Conservation (phyloP, 768 basidiomycete species). For the Lactarius evosmus region DNA sequence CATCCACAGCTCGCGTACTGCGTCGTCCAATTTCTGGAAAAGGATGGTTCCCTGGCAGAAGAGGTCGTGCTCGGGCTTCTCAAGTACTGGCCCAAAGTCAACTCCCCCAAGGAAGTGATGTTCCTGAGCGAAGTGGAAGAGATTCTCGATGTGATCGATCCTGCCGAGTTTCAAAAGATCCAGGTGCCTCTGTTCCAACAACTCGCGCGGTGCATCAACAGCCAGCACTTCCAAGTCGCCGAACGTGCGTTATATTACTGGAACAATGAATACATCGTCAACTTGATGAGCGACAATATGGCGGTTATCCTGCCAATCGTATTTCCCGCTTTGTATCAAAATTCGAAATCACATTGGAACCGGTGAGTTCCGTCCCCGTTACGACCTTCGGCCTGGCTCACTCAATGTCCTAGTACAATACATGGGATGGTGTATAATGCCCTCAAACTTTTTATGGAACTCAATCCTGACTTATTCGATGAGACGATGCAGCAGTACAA, state of each 20-base stretch:
- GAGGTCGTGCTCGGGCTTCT: conserved; percentile 96
- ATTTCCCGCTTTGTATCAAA: conserved; percentile 92
- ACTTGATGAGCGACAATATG: conserved; percentile 97
- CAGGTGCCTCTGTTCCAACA: conserved; percentile 91
- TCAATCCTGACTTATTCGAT: conserved; percentile 95
- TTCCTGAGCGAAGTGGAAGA: conserved; percentile 99
- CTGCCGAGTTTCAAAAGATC: conserved; percentile 93
- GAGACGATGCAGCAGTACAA: conserved; percentile 92
- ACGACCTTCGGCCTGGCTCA: conserved; percentile 7
- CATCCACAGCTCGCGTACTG: conserved; percentile 99
- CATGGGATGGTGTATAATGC: conserved; percentile 99
- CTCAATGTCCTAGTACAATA: conserved; percentile 67
- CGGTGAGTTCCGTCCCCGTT: conserved; percentile 52
- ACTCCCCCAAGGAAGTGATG: conserved; percentile 99
- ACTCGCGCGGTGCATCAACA: conserved; percentile 94
- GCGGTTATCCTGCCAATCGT: conserved; percentile 87
- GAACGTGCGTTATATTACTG: conserved; percentile 96
- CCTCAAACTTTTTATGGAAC: conserved; percentile 97
- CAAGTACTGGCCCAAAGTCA: conserved; percentile 98
- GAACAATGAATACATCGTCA: conserved; percentile 99
- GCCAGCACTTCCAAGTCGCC: conserved; percentile 99
- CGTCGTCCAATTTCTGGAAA: conserved; percentile 97
- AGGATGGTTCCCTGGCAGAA: conserved; percentile 87
- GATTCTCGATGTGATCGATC: conserved; percentile 96
- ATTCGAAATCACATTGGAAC: conserved; percentile 98